phyloP scores from a whole-genome alignment of 2,329 filamentous ascomycete genomes.

The Arthrobotrys entomopaga region DNA sequence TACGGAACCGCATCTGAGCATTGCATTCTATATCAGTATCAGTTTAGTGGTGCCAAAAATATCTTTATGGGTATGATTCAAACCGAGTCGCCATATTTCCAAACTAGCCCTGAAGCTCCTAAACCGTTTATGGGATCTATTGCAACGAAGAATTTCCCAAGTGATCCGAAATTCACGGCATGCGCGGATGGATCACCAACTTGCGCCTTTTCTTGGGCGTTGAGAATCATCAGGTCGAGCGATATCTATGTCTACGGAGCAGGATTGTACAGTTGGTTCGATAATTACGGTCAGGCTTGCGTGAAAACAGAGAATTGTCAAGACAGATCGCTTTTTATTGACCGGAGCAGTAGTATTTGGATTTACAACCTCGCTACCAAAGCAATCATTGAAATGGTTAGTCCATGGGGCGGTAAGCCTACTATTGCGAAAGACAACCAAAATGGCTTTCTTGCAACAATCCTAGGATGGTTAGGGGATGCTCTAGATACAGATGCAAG shows the following conservation, averaged over 20 bases:
- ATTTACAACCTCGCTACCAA: slow-evolving; percentile 31
- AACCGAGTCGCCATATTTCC: slow-evolving; percentile 67
- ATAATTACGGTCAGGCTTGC: slow-evolving; percentile 64
- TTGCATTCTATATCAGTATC: slow-evolving; percentile 67
- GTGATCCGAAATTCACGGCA: slow-evolving; percentile 62
- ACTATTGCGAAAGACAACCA: slow-evolving; percentile 4
- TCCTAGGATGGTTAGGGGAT: slow-evolving; percentile 11
- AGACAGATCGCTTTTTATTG: background rate
- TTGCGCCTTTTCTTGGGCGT: slow-evolving; percentile 54
- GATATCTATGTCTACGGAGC: slow-evolving; percentile 53
- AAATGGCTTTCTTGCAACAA: slow-evolving; percentile 14
- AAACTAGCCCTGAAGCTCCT: slow-evolving; percentile 64
- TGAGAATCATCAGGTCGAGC: slow-evolving; percentile 57
- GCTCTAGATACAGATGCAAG: background rate
- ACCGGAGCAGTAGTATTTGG: slow-evolving; percentile 2
- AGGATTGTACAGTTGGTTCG: slow-evolving; percentile 58
- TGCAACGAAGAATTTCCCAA: slow-evolving; percentile 10
- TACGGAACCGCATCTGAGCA: slow-evolving; percentile 68
- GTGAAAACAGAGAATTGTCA: slow-evolving; percentile 14
- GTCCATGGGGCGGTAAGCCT: background rate
- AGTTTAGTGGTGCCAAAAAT: slow-evolving; percentile 65
- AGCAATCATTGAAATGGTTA: slow-evolving; percentile 13
- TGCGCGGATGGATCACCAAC: slow-evolving; percentile 59
- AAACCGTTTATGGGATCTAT: slow-evolving; percentile 62
- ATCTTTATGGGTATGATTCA: slow-evolving; percentile 67